phyloP scores from a whole-genome alignment of 257 asterid species.

The Galeopsis tetrahit region DNA sequence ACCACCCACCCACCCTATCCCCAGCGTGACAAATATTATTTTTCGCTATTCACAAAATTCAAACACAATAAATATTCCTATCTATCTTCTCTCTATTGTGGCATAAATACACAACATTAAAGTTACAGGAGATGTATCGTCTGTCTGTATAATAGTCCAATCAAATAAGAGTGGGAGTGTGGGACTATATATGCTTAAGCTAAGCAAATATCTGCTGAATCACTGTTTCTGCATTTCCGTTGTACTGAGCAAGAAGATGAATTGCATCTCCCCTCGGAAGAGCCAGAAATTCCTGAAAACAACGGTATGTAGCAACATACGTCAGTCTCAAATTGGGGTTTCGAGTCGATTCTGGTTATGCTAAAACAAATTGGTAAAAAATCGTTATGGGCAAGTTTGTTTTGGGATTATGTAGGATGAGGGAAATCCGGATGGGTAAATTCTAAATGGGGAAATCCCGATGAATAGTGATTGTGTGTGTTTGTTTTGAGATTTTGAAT shows the following conservation, averaged over 20 bases:
- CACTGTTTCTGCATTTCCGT: conserved; percentile 90
- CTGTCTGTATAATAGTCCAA: conserved; percentile 17
- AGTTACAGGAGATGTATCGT: conserved; percentile 9
- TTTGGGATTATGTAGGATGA: too few species aligned
- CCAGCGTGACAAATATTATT: not conserved
- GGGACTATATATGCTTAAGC: conserved; percentile 26
- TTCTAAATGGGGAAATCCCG: too few species aligned
- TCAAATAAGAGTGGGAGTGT: conserved; percentile 25
- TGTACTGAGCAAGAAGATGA: conserved; percentile 90
- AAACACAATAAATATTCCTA: not conserved
- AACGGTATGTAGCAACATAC: not conserved
- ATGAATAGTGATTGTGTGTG: too few species aligned
- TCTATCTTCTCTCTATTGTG: conserved; percentile 3
- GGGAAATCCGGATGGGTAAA: too few species aligned
- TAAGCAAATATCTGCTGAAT: conserved; percentile 90
- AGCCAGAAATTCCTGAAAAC: conserved; percentile 94
- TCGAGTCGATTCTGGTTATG: not conserved
- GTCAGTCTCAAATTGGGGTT: not conserved
- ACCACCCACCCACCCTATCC: not conserved
- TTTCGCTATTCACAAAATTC: conserved; percentile 31
- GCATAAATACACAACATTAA: conserved; percentile 16
- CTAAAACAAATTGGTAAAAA: not conserved
- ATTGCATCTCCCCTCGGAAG: conserved; percentile 96
- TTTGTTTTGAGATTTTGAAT: too few species aligned
- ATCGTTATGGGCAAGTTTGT: too few species aligned